These are phyloP conservation scores for Populus tomentosa DNA, from an alignment of 441 rosid genomes.

Conservation along the genomic window DNA sequence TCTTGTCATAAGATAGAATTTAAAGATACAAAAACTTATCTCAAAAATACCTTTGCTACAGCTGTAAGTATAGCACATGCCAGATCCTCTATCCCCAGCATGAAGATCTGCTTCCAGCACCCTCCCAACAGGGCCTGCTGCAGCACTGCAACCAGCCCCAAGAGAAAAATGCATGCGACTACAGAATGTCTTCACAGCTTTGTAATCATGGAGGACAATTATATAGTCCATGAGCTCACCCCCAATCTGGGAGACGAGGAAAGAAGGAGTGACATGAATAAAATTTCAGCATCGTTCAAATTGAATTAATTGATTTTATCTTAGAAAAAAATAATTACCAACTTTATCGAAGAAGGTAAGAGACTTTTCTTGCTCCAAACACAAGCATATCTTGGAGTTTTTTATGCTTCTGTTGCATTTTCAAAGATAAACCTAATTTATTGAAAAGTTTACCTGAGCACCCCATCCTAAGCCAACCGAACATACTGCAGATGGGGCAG, in stretches of 20 bases:
- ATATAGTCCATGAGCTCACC: slow-evolving; percentile 96
- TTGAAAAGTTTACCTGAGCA: slow-evolving; percentile 64
- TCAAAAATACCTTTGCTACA: slow-evolving; percentile 74
- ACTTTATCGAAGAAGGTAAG: too few relatives aligned
- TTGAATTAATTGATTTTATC: too few relatives aligned
- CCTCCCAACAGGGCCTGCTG: slow-evolving; percentile 96
- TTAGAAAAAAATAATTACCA: too few relatives aligned
- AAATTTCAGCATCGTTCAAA: background rate
- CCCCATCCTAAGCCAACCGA: slow-evolving; percentile 97
- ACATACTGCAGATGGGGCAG: slow-evolving; percentile 88
- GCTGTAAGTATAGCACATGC: slow-evolving; percentile 95
- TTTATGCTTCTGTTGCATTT: background rate
- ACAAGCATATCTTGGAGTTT: background rate
- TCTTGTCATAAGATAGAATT: background rate
- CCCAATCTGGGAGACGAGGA: slow-evolving; percentile 52
- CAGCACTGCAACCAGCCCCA: slow-evolving; percentile 98
- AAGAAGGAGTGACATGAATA: background rate
- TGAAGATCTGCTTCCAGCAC: slow-evolving; percentile 93
- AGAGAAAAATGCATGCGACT: slow-evolving; percentile 95
- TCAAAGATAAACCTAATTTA: background rate
- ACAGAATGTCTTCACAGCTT: slow-evolving; percentile 92
- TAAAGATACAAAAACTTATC: background rate
- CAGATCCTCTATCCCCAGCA: slow-evolving; percentile 94
- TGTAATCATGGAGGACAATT: slow-evolving; percentile 79
- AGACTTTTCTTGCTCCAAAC: too few relatives aligned